phyloP scores from a whole-genome alignment of 768 basidiomycete species.

The Podaxis sp. region DNA sequence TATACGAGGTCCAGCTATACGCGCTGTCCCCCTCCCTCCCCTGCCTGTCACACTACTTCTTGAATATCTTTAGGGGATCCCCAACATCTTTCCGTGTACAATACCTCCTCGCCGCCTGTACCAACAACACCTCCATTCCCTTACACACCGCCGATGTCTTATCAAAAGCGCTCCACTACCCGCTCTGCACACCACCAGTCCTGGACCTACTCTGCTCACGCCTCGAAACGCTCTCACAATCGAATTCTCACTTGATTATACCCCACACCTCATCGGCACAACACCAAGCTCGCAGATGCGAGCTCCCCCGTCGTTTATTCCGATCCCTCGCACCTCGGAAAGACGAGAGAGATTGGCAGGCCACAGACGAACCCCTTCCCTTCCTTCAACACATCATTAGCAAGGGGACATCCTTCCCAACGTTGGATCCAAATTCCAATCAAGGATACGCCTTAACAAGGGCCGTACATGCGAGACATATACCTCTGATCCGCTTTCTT shows the following conservation, averaged over 20 bases:
- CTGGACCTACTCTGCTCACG: constrained; percentile 6
- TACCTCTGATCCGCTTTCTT: constrained; percentile 67
- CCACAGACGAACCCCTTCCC: constrained; percentile 56
- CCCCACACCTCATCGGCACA: neutral
- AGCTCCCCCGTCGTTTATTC: constrained; percentile 71
- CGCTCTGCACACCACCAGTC: constrained; percentile 55
- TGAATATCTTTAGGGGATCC: constrained; percentile 51
- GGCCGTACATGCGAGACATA: constrained; percentile 66
- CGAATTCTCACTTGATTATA: constrained; percentile 13
- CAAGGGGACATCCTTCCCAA: constrained; percentile 31
- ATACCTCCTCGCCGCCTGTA: constrained; percentile 50
- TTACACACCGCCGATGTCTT: constrained; percentile 33
- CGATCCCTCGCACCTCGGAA: constrained; percentile 38
- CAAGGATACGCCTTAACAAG: constrained; percentile 80
- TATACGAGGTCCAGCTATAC: constrained; percentile 74
- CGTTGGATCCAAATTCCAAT: constrained; percentile 60
- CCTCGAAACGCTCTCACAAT: constrained; percentile 39
- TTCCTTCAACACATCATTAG: constrained; percentile 59
- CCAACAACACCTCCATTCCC: constrained; percentile 18
- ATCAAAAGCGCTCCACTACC: constrained; percentile 55
- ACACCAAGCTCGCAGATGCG: constrained; percentile 25
- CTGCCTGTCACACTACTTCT: constrained; percentile 48
- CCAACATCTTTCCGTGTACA: constrained; percentile 60
- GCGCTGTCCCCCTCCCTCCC: constrained; percentile 69
- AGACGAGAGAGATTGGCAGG: constrained; percentile 36